Evolutionary conservation across 768 basidiomycete genomes (phyloP).

Genomic region (Cystofilobasidium bisporidii): DNA sequence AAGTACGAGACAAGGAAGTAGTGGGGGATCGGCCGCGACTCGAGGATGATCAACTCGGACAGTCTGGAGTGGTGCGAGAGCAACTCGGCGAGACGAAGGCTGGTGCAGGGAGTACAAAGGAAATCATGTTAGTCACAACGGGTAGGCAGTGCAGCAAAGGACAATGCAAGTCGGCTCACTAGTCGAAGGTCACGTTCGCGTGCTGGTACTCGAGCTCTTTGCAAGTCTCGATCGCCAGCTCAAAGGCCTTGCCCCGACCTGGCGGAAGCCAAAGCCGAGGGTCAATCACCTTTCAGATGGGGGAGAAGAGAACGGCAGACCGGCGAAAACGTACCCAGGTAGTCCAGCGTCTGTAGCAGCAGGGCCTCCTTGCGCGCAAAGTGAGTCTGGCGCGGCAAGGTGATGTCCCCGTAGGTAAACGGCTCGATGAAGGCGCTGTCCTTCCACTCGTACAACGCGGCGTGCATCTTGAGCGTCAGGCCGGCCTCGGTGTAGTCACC

Average conservation of each 20-base stretch:
- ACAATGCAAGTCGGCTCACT: conserved; percentile 47
- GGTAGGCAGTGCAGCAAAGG: neutral
- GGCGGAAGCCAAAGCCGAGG: conserved; percentile 25
- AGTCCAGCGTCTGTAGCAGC: conserved; percentile 83
- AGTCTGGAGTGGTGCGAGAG: conserved; percentile 34
- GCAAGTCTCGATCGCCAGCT: conserved; percentile 83
- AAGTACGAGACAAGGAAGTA: conserved; percentile 50
- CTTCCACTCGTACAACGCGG: conserved; percentile 88
- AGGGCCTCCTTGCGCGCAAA: conserved; percentile 92
- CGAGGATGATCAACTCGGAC: conserved; percentile 30
- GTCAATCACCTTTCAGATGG: too few relatives aligned
- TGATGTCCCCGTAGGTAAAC: conserved; percentile 46
- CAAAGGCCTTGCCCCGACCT: conserved; percentile 98
- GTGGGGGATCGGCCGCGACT: conserved; percentile 29
- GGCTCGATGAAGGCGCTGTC: conserved; percentile 67
- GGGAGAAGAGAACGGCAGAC: conserved; percentile 6
- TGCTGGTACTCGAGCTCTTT: conserved; percentile 85
- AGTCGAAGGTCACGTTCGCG: conserved; percentile 79
- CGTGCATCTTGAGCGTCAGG: conserved; percentile 82
- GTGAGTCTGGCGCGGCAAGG: conserved; percentile 80
- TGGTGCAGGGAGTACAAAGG: neutral
- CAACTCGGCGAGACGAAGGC: conserved; percentile 44
- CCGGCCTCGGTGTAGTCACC: conserved; percentile 91
- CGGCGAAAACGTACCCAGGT: conserved; percentile 58
- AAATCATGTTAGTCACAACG: too few relatives aligned